Evolutionary conservation across 139 green algal genomes (phyloP), one percentile per base, ranked within the genome.

Genomic region (Closterium sp.): DNA sequence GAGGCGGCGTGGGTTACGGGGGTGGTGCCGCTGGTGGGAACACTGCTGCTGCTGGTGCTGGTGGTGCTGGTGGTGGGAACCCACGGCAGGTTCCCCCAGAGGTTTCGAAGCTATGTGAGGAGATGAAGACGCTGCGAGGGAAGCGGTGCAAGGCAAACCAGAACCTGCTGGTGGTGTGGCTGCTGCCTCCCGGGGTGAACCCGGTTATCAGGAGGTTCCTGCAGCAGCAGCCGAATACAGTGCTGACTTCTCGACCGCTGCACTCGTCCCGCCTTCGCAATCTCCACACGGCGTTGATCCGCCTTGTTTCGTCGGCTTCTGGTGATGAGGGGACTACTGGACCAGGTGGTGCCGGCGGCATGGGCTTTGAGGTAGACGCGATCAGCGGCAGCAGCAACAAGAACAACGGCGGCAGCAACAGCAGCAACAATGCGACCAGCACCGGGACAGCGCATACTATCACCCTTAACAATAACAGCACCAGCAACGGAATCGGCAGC

Each of bases 271-370:
- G 89, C 4, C 89, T 91, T 84, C 89, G 89, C 19, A 84, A 91
- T 9, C 10, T 91, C 28, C 84, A 87, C 89, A 29, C 32, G 30
- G 84, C 32, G 9, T 50, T 90, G 28, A 6, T 86, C n/a, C 88
- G 88, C 13, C 88, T 91, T 17, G 89, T 91, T 19, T 31, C 73
- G 38, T 50, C 38, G 38, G 38, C 38, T 50, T 50, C 38, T 9
- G 7, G 3, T 13, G 38, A 50, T 13, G 38, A 50, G 38, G 38
- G 38, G 38, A 9, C 38, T 50, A 31, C 96, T 98, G 95, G 98
- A n/a, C n/a, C n/a, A 98, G 97, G 97, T 97, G 0, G 90, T 96
- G 30, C 97, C 97, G 96, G 96, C 98, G 90, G 97, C 97, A 7
- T 90, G 98, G 38, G 95, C 97, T 91, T 96, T 97, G 27, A 96